These are phyloP conservation scores for Tulasnella sp. DNA, from an alignment of 768 basidiomycete genomes.

Conservation along the genomic window DNA sequence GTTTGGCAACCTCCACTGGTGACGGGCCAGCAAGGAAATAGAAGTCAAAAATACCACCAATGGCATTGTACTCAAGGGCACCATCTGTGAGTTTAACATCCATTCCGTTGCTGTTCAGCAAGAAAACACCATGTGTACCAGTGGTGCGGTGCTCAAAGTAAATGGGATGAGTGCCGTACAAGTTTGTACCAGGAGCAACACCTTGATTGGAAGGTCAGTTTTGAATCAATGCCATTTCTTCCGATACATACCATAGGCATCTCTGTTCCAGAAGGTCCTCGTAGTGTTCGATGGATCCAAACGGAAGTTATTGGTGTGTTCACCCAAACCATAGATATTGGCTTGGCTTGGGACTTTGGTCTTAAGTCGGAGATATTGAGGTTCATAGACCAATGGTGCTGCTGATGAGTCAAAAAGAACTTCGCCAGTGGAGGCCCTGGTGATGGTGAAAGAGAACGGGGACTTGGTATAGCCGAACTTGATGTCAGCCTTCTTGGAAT, in stretches of 20 bases:
- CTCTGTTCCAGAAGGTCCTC: constrained; percentile 51
- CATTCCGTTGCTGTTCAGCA: constrained; percentile 63
- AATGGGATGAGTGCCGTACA: constrained; percentile 63
- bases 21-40: constrained; percentile 51
- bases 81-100: constrained; percentile 50
- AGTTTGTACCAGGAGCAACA: constrained; percentile 42
- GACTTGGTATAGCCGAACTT: constrained; percentile 23
- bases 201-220: background rate
- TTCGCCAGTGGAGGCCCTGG: constrained; percentile 20
- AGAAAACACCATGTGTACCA: constrained; percentile 56
- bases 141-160: constrained; percentile 57
- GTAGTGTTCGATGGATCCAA: constrained; percentile 34
- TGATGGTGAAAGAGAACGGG: constrained; percentile 27
- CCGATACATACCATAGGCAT: constrained; percentile 35
- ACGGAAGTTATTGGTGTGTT: constrained; percentile 53
- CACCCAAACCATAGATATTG: constrained; percentile 71
- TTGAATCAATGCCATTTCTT: background rate
- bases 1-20: constrained; percentile 45
- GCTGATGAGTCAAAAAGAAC: constrained; percentile 34
- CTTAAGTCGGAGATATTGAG: constrained; percentile 63
- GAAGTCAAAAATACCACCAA: constrained; percentile 66
- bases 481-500: constrained; percentile 18
- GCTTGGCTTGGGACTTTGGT: constrained; percentile 44
- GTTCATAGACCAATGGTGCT: constrained; percentile 57
- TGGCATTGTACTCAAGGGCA: constrained; percentile 57